A percentile compares a stretch with the other conserved stretches of the same genome.
Conservation (phyloP, 2,329 filamentous ascomycete genomes). For the Berkeleyomyces basicola region DNA sequence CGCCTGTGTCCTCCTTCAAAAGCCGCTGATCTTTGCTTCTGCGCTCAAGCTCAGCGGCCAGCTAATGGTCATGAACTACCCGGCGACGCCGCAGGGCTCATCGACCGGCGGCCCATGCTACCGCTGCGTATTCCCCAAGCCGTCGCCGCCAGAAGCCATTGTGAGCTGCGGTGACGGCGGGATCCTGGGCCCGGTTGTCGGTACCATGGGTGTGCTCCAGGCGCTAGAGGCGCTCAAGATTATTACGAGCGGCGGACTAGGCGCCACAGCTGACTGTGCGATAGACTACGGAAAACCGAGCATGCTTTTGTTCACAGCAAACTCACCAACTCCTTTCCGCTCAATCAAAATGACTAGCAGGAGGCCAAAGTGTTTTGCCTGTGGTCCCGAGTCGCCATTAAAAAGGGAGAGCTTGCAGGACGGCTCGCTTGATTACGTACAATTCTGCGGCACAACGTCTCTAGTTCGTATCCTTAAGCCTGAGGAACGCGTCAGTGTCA, state of each 20-base stretch:
- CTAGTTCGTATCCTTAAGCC: conserved; percentile 38
- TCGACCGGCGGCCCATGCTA: conserved; percentile 66
- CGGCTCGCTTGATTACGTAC: conserved; percentile 63
- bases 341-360: conserved; percentile 57
- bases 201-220: conserved; percentile 82
- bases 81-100: conserved; percentile 42
- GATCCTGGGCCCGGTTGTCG: conserved; percentile 81
- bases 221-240: conserved; percentile 79
- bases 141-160: conserved; percentile 68
- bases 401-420: conserved; percentile 43
- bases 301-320: conserved; percentile 34
- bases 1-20: conserved; percentile 61
- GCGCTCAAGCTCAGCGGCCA: conserved; percentile 82
- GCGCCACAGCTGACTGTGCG: conserved; percentile 1
- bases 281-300: conserved; percentile 13
- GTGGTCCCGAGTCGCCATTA: conserved; percentile 45
- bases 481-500: conserved; percentile 50
- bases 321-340: conserved; percentile 40
- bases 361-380: conserved; percentile 58
- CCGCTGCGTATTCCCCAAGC: conserved; percentile 76
- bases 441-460: conserved; percentile 57
- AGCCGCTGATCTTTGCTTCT: conserved; percentile 75
- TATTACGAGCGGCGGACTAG: conserved; percentile 32
- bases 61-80: conserved; percentile 73
- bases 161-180: conserved; percentile 84